These are phyloP conservation scores for Raphanus sativus DNA, from an alignment of 345 rosid genomes.

Conservation along the genomic window DNA sequence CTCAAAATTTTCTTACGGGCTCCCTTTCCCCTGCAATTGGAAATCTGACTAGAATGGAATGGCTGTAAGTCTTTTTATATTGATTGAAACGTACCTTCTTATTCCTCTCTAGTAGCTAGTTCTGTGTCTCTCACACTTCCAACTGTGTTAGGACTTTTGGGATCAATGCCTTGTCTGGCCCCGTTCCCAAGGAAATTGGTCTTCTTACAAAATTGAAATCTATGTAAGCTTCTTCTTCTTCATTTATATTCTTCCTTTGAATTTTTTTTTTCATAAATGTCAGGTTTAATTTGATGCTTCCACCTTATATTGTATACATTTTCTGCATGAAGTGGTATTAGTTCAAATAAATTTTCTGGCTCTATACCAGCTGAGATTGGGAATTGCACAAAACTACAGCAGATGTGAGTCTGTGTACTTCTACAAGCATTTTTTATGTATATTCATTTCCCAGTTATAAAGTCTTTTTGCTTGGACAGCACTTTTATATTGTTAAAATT, in stretches of 20 bases:
- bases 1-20: slow-evolving; percentile 36
- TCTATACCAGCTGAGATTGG: slow-evolving; percentile 66
- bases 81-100: too few relatives aligned
- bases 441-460: too few relatives aligned
- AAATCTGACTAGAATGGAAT: slow-evolving; percentile 46
- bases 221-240: slow-evolving; percentile 45
- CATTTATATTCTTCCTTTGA: too few relatives aligned
- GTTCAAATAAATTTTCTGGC: slow-evolving; percentile 67
- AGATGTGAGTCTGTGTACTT: slow-evolving; percentile 51
- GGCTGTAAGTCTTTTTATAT: slow-evolving; percentile 45
- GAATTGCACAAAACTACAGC: slow-evolving; percentile 43
- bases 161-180: slow-evolving; percentile 9
- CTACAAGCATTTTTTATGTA: too few relatives aligned
- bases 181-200: slow-evolving; percentile 64
- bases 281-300: background rate
- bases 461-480: too few relatives aligned
- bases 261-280: too few relatives aligned
- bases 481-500: too few relatives aligned
- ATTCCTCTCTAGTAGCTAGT: background rate
- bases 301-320: background rate
- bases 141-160: slow-evolving; percentile 46
- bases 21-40: slow-evolving; percentile 36
- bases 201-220: slow-evolving; percentile 11
- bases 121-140: background rate
- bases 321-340: slow-evolving; percentile 41